These are phyloP conservation scores for Ceratobasidium sp. DNA, from an alignment of 1,284 basidiomycete genomes.

Conservation along the genomic window DNA sequence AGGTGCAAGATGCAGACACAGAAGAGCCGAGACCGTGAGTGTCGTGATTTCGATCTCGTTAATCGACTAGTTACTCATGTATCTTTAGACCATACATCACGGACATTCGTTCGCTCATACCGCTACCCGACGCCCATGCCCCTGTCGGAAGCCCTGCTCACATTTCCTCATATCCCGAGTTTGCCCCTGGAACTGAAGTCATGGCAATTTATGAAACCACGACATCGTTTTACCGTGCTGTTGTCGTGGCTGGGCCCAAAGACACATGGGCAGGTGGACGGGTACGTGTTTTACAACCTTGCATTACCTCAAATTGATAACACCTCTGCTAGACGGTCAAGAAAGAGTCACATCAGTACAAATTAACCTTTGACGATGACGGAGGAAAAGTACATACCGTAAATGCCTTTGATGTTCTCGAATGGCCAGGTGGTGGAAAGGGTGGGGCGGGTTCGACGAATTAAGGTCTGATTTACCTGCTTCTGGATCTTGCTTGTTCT, in stretches of 20 bases:
- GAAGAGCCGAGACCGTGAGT: slow-evolving; percentile 72
- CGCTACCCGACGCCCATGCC: slow-evolving; percentile 73
- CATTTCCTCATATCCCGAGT: slow-evolving; percentile 71
- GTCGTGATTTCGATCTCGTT: slow-evolving; percentile 26
- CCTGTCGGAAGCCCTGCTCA: slow-evolving; percentile 64
- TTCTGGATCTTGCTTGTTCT: background rate
- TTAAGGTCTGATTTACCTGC: background rate
- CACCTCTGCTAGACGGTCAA: slow-evolving; percentile 3
- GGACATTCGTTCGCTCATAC: slow-evolving; percentile 70
- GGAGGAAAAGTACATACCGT: slow-evolving; percentile 18
- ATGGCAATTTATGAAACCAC: slow-evolving; percentile 85
- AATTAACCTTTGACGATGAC: slow-evolving; percentile 24
- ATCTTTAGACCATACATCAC: slow-evolving; percentile 67
- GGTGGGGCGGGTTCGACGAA: background rate
- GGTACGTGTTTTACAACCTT: slow-evolving; percentile 54
- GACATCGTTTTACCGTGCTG: slow-evolving; percentile 83
- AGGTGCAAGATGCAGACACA: slow-evolving; percentile 80
- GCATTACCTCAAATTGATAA: background rate
- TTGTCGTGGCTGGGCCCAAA: slow-evolving; percentile 71
- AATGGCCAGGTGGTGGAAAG: slow-evolving; percentile 7
- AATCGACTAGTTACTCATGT: slow-evolving; percentile 6
- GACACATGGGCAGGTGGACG: slow-evolving; percentile 56
- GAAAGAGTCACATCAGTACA: slow-evolving; percentile 29
- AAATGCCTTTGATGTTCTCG: slow-evolving; percentile 19
- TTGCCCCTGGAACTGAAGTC: slow-evolving; percentile 70